Base-by-base conservation (phyloP, 2,329 filamentous ascomycete species). In the Trichoderma asperellum region DNA sequence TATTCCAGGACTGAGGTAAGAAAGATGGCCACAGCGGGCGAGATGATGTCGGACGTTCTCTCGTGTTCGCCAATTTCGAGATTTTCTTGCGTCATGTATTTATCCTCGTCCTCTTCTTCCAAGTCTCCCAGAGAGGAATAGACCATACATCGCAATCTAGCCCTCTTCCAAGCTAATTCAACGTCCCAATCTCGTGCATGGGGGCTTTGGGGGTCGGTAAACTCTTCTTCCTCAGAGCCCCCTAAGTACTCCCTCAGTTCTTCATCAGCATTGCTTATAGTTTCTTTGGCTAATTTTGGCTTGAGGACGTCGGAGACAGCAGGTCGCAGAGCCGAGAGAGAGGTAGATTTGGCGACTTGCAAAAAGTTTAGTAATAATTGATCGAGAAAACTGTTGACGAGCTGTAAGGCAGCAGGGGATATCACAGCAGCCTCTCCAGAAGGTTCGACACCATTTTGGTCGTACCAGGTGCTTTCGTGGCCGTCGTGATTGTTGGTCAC, bases 81-180 rank as follows among this genome's bases (percentile, higher is more conserved):
- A 52, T 92, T 88, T 69, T 96, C 93, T 75, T 93, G 89, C 72
- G 94, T 89, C 77, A 96, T 92, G 76, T 93, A 93, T 62, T 90
- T 89, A 76, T 97, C 95, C 79, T 98, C 96, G 73, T 99, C 96
- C 73, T 98, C 94, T 81, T 99, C 96, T 79, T 99, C 96, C 86
- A 99, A 90, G 77, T 99, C 95, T 56, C 96, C 96, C 7, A 99
- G 84, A 10, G 96, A 94, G 10, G 94, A 98, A 79, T 98, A 98
- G 27, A 99, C 95, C 96, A 99, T 99, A 79, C 96, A 97, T 71
- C 96, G 89, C 75, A 99, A 82, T 67, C 96, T 89, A 0, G 94
- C 96, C 73, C 96, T 88, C 82, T 96, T 97, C 94, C 96, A 99
- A 21, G 94, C 91, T 68, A 94, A 85, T 77, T 97, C 92, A n/a